Evolutionary conservation across 2,329 filamentous ascomycete species (phyloP), one percentile per base, ranked within the genome.

Genomic region (Cercospora canescens): DNA sequence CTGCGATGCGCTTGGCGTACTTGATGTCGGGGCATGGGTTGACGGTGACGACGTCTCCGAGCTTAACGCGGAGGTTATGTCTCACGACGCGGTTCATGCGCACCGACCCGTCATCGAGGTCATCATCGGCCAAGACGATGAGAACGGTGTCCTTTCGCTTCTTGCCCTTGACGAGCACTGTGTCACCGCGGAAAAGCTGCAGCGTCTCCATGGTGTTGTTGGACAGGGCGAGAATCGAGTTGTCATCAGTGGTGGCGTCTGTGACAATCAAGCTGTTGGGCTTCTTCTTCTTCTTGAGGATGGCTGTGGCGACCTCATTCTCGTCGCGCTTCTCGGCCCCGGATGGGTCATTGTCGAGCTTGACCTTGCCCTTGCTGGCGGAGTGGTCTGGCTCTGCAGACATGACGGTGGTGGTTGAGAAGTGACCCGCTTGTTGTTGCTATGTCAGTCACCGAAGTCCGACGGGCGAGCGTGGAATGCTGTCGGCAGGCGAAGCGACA

Each of bases 211-310:
- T 99, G 74, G 95, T 98, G 82, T 95, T 94, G 86, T 97, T 97
- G 66, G 95, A 97, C 67, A 99, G 89, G 73, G 93, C 93, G 79
- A 99, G 97, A 81, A 98, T 96, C 71, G 95, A 98, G 89, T 99
- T 99, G 84, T 99, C 95, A 90, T 99, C 95, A 83, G 97, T 99
- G 77, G 92, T 88, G 81, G 95, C 94, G 88, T 99, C 96, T 78
- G 95, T 98, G 72, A 99, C 95, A 84, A 99, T 96, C 80, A 99
- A 84, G 78, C 94, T 96, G 84, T 99, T 99, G 76, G 94, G 94
- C 92, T 99, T 99, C 94, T 99, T 99, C 91, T 99, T 99, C 88
- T 98, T 98, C 86, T 97, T 98, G 77, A 99, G 88, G 76, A 99
- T 99, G 73, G 95, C 95, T 54, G 95, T 99, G 61, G 95, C 89